phyloP scores from a whole-genome alignment of 75 land plant species.

The Larix kaempferi region DNA sequence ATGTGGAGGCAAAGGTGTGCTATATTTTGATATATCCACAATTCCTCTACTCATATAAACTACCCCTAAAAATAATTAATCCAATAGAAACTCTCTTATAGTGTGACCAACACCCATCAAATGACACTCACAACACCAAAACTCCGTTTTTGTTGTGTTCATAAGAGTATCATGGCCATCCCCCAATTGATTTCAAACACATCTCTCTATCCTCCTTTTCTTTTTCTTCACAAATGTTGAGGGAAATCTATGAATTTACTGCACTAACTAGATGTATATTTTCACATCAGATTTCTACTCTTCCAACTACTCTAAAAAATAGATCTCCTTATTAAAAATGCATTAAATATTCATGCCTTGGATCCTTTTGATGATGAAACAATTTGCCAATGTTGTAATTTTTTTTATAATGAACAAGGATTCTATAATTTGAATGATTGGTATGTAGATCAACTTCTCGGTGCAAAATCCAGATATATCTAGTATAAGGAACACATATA shows the following conservation, averaged over 20 bases:
- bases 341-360: too few relatives aligned
- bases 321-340: too few relatives aligned
- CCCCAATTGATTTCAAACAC: not conserved
- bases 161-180: not conserved
- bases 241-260: too few relatives aligned
- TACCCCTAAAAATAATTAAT: too few relatives aligned
- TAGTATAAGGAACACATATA: not conserved
- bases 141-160: too few relatives aligned
- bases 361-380: too few relatives aligned
- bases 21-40: not conserved
- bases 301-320: slow-evolving; percentile 98
- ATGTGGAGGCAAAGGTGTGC: not conserved
- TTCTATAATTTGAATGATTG: not conserved
- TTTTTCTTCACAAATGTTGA: too few relatives aligned
- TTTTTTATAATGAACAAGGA: not conserved
- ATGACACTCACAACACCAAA: not conserved
- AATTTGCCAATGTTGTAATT: too few relatives aligned
- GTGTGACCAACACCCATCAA: not conserved
- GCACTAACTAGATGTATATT: too few relatives aligned
- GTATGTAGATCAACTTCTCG: not conserved
- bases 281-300: slow-evolving; percentile 4
- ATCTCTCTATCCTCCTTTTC: too few relatives aligned
- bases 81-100: not conserved
- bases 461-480: not conserved
- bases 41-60: not conserved